A percentile compares a stretch with the other conserved stretches of the same genome.
Evolutionary conservation across 2,329 filamentous ascomycete species (phyloP).

Genomic region (Botrytis byssoidea): DNA sequence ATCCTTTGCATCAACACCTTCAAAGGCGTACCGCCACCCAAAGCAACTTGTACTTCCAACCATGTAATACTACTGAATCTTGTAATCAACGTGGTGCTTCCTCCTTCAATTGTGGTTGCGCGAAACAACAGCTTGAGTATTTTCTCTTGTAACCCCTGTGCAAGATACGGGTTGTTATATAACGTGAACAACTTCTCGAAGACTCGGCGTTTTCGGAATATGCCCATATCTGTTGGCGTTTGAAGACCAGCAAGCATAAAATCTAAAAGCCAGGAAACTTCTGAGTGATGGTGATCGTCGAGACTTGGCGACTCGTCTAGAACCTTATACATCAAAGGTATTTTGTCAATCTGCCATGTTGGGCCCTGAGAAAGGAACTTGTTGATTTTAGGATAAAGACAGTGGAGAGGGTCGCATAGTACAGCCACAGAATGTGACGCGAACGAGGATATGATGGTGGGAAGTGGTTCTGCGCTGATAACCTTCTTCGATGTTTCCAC

Average conservation of each 20-base stretch:
- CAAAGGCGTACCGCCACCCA: slow-evolving; percentile 48
- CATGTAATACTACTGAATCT: slow-evolving; percentile 72
- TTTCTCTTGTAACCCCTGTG: slow-evolving; percentile 52
- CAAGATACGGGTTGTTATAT: slow-evolving; percentile 65
- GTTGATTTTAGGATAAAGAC: slow-evolving; percentile 84
- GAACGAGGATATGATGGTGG: slow-evolving; percentile 74
- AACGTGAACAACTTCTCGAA: slow-evolving; percentile 74
- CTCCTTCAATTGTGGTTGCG: slow-evolving; percentile 64
- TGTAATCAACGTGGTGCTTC: slow-evolving; percentile 78
- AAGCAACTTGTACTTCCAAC: slow-evolving; percentile 61
- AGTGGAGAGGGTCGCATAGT: slow-evolving; percentile 73
- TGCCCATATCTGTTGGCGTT: slow-evolving; percentile 56
- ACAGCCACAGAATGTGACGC: slow-evolving; percentile 68
- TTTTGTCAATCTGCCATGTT: slow-evolving; percentile 69
- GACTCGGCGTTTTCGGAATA: slow-evolving; percentile 61
- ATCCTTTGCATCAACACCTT: slow-evolving; percentile 56
- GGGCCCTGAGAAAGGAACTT: slow-evolving; percentile 77
- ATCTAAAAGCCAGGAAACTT: slow-evolving; percentile 71
- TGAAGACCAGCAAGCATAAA: slow-evolving; percentile 69
- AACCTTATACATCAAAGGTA: slow-evolving; percentile 67
- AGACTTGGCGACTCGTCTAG: slow-evolving; percentile 65
- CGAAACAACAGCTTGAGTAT: slow-evolving; percentile 63
- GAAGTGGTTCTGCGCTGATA: slow-evolving; percentile 58
- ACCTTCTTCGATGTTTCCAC: slow-evolving; percentile 66
- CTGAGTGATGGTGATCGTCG: slow-evolving; percentile 70